Evolutionary conservation across 2,329 filamentous ascomycete species (phyloP).

Genomic region (Fusarium sp.): DNA sequence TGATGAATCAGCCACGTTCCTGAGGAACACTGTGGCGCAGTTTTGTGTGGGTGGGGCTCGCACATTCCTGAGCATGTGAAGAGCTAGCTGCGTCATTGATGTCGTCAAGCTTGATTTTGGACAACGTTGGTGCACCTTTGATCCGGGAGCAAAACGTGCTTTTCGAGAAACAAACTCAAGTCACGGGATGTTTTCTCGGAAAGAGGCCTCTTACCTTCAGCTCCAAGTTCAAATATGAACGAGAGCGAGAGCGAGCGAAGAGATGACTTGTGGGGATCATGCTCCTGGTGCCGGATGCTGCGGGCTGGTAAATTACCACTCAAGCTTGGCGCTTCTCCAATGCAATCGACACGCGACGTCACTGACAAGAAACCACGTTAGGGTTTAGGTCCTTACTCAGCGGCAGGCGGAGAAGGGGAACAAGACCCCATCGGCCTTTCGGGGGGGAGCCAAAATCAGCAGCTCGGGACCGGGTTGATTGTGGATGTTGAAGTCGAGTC

Average conservation of each 20-base stretch:
- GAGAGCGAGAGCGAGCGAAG: slow-evolving; percentile 8
- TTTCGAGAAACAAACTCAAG: not conserved
- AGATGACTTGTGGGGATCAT: slow-evolving; percentile 26
- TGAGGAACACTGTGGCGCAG: slow-evolving; percentile 9
- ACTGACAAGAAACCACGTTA: not conserved
- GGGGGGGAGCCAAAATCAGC: not conserved
- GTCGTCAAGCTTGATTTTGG: slow-evolving; percentile 6
- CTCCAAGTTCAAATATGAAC: not conserved
- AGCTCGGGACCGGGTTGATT: not conserved
- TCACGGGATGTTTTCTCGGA: not conserved
- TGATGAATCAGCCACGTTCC: slow-evolving; percentile 6
- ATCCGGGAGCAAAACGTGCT: not conserved
- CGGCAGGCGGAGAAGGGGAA: not conserved
- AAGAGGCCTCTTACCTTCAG: not conserved
- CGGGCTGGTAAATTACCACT: slow-evolving; percentile 32
- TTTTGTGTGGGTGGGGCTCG: slow-evolving; percentile 18
- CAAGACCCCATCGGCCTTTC: not conserved
- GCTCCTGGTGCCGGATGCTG: slow-evolving; percentile 23
- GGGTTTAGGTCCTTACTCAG: slow-evolving; percentile 7
- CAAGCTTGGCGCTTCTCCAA: slow-evolving; percentile 32
- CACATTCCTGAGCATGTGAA: slow-evolving; percentile 41
- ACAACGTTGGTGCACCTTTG: slow-evolving; percentile 1
- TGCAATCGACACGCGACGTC: slow-evolving; percentile 20
- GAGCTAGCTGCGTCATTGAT: slow-evolving; percentile 40
- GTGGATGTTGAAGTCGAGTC: not conserved